Percentiles rank a stretch among this genome's conserved stretches.
Evolutionary conservation across 2,329 filamentous ascomycete genomes (phyloP).

Genomic region (Aspergillus aculeatus): DNA sequence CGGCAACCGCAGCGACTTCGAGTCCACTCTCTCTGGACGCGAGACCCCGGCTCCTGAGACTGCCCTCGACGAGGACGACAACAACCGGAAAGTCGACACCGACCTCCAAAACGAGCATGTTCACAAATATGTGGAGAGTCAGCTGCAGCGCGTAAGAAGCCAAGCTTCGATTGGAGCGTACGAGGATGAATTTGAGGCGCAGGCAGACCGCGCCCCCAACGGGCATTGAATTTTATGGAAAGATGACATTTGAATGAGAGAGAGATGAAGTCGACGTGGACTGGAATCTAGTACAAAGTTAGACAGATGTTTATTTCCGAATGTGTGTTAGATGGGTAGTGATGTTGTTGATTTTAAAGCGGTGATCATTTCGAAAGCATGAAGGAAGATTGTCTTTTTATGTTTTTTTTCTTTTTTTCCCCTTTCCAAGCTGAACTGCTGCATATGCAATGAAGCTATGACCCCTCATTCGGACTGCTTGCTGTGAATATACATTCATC

Average conservation of each 20-base stretch:
- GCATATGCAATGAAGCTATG: too few species aligned
- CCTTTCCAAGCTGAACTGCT: too few species aligned
- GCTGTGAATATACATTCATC: too few species aligned
- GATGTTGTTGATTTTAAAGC: too few species aligned
- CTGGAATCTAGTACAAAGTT: not conserved
- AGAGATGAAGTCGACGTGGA: not conserved
- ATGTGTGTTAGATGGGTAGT: too few species aligned
- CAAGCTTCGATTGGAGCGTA: conserved; percentile 52
- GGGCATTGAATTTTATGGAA: conserved; percentile 17
- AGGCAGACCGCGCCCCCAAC: conserved; percentile 46
- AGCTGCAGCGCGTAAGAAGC: conserved; percentile 70
- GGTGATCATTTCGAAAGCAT: too few species aligned
- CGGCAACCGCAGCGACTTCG: conserved; percentile 77
- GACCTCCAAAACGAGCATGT: conserved; percentile 67
- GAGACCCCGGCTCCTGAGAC: conserved; percentile 32
- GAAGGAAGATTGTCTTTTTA: too few species aligned
- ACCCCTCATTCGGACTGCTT: too few species aligned
- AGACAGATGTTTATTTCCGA: not conserved
- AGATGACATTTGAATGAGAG: conserved; percentile 12
- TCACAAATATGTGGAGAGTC: conserved; percentile 76
- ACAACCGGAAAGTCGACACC: conserved; percentile 40
- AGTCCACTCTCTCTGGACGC: conserved; percentile 42
- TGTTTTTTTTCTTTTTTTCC: too few species aligned
- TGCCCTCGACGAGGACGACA: conserved; percentile 33
- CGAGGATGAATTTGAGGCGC: conserved; percentile 63